Conservation (phyloP, 768 basidiomycete genomes). For the Russula dissimulans region DNA sequence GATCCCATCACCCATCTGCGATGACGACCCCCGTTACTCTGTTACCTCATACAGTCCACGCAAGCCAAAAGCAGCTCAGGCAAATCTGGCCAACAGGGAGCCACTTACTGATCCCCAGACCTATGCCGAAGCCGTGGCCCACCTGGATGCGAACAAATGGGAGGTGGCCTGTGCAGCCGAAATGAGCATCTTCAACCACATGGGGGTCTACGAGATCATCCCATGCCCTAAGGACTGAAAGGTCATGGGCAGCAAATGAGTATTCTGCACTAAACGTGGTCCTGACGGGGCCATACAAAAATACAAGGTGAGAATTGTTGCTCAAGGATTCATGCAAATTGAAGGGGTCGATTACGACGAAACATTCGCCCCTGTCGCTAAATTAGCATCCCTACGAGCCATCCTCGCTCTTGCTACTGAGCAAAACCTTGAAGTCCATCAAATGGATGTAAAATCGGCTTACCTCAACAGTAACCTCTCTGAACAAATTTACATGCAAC, state of each 20-base stretch:
- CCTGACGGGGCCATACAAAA: constrained; percentile 22
- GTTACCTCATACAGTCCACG: not conserved
- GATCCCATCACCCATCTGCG: too few relatives aligned
- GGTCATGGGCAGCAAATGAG: not conserved
- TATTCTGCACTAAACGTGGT: constrained; percentile 23
- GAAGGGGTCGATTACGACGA: constrained; percentile 27
- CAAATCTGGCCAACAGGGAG: not conserved
- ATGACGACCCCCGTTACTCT: too few relatives aligned
- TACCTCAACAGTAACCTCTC: not conserved
- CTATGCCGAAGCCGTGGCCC: not conserved
- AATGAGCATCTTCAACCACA: not conserved
- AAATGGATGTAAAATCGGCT: not conserved
- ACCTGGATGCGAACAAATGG: not conserved
- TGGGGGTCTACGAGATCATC: not conserved
- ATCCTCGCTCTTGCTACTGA: not conserved
- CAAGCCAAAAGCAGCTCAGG: not conserved
- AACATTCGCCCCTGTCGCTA: constrained; percentile 10
- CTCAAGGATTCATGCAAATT: constrained; percentile 31
- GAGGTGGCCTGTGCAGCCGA: not conserved
- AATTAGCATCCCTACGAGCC: constrained; percentile 7
- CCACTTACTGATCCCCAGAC: not conserved
- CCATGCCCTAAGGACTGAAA: not conserved
- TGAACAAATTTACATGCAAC: not conserved
- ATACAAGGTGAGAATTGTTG: constrained; percentile 33
- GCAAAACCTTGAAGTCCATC: not conserved